Conservation (phyloP, 2,329 filamentous ascomycete species). For the Cordyceps javanica region DNA sequence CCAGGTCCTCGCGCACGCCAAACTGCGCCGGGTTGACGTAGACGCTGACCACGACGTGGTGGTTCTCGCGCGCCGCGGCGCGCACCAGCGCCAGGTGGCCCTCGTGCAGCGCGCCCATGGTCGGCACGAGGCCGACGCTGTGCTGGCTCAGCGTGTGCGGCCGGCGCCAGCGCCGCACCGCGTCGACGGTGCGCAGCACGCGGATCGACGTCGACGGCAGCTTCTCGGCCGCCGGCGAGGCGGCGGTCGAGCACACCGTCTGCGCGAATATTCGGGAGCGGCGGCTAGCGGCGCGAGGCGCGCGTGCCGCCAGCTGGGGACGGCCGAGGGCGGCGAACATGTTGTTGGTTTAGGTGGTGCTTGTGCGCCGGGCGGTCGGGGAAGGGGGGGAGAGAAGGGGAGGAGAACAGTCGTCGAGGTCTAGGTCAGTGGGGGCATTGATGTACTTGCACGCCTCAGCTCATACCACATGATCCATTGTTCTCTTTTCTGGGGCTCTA, state of each 20-base stretch:
- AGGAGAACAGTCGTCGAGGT: background rate
- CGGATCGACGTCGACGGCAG: slow-evolving; percentile 56
- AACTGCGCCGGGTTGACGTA: slow-evolving; percentile 98
- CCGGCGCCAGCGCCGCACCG: slow-evolving; percentile 63
- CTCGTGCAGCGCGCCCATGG: slow-evolving; percentile 94
- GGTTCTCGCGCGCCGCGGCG: slow-evolving; percentile 75
- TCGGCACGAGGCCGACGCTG: slow-evolving; percentile 83
- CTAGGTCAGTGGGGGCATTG: slow-evolving; percentile 3
- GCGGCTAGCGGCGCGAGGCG: background rate
- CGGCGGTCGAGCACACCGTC: slow-evolving; percentile 16
- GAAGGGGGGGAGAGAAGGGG: background rate
- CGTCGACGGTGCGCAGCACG: slow-evolving; percentile 69
- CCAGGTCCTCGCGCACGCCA: slow-evolving; percentile 79
- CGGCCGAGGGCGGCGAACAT: slow-evolving; percentile 3
- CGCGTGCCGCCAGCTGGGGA: slow-evolving; percentile 5
- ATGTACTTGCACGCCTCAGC: background rate
- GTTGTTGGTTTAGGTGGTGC: background rate
- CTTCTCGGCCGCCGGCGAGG: slow-evolving; percentile 29
- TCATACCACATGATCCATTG: background rate
- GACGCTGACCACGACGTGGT: slow-evolving; percentile 81
- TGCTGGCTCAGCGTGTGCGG: slow-evolving; percentile 60
- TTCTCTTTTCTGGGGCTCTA: background rate
- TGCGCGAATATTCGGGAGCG: slow-evolving; percentile 14
- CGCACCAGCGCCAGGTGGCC: slow-evolving; percentile 85
- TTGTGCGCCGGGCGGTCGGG: background rate